A percentile compares a stretch with the other conserved stretches of the same genome.
Conservation (phyloP, 108 stramenopile species). For the Stephanodiscus triporus region DNA sequence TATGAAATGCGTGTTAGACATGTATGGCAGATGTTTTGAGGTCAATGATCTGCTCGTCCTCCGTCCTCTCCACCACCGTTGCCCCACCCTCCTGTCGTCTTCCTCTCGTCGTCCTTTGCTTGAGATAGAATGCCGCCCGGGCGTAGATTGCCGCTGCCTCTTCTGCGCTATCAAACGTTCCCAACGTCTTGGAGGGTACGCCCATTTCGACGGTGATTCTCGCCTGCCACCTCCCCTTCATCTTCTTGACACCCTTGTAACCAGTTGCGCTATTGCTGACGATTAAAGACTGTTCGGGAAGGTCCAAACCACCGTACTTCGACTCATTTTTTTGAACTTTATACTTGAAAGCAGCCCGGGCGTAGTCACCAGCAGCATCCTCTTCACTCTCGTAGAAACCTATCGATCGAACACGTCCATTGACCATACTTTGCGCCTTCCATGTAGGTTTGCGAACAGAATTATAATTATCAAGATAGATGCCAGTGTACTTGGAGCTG, state of each 20-base stretch:
- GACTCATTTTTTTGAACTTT: neutral
- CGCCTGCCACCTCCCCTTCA: conserved; percentile 25
- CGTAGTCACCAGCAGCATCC: conserved; percentile 21
- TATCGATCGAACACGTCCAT: conserved; percentile 15
- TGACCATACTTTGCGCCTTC: conserved; percentile 28
- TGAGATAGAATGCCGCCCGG: conserved; percentile 14
- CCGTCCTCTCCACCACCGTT: too few species aligned
- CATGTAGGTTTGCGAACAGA: conserved; percentile 10
- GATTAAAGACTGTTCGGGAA: conserved; percentile 7
- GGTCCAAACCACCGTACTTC: conserved; percentile 11
- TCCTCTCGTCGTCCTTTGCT: neutral
- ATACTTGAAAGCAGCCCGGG: conserved; percentile 30
- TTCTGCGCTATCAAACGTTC: conserved; percentile 20
- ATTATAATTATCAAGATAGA: neutral
- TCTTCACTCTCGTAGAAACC: conserved; percentile 22
- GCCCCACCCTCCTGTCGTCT: too few species aligned
- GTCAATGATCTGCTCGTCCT: too few species aligned
- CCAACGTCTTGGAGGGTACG: neutral
- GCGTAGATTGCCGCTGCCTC: conserved; percentile 24
- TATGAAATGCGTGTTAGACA: too few species aligned
- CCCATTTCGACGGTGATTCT: neutral
- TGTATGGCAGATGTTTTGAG: too few species aligned
- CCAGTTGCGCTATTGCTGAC: neutral
- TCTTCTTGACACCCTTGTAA: conserved; percentile 18
- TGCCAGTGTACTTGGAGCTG: conserved; percentile 14